These are phyloP conservation scores for Eucalyptus cladocalyx DNA, from an alignment of 345 rosid genomes.

Conservation along the genomic window DNA sequence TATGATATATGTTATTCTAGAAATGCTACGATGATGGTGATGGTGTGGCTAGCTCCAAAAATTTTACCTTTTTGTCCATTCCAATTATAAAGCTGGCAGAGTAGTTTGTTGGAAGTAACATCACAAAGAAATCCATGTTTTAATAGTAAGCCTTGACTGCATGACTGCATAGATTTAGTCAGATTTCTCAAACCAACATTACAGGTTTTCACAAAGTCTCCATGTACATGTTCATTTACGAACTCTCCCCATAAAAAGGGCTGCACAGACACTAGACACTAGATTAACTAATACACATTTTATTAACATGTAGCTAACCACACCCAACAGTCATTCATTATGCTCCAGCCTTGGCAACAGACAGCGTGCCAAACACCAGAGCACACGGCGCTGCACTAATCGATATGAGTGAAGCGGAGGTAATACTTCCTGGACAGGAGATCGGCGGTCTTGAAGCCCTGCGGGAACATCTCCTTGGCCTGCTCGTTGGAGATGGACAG, in stretches of 20 bases:
- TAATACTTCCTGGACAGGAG: constrained; percentile 59
- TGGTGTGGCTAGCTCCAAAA: background rate
- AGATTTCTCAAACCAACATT: background rate
- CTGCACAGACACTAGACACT: background rate
- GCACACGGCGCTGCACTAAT: background rate
- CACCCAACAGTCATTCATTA: background rate
- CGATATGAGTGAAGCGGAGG: constrained; percentile 31
- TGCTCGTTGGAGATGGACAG: constrained; percentile 41
- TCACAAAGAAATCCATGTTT: background rate
- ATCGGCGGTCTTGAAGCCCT: constrained; percentile 38
- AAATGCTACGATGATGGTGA: background rate
- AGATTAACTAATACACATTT: background rate
- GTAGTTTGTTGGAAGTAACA: background rate
- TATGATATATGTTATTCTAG: background rate
- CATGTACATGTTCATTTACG: background rate
- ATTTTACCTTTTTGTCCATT: background rate
- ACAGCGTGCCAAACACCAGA: background rate
- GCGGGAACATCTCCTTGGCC: constrained; percentile 54
- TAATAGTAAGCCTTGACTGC: background rate
- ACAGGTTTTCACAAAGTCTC: background rate
- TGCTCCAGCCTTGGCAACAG: background rate
- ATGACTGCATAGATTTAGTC: background rate
- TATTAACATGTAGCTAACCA: background rate
- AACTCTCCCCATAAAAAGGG: background rate
- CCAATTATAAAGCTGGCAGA: background rate